phyloP scores from a whole-genome alignment of 257 asterid genomes.

The Anisodus tanguticus region DNA sequence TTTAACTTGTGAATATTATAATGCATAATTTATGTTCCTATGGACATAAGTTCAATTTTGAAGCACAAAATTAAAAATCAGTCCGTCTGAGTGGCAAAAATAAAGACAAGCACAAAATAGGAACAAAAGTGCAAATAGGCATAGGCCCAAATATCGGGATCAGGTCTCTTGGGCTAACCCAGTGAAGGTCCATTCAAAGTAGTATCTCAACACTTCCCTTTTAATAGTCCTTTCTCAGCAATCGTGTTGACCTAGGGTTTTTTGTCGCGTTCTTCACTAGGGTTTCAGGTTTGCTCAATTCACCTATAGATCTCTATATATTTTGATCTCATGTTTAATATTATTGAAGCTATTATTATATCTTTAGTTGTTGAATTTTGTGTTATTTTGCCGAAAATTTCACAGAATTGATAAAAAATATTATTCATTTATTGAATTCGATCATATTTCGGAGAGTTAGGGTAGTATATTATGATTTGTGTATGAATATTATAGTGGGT shows the following conservation, averaged over 20 bases:
- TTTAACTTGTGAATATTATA: too few species aligned
- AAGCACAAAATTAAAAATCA: too few species aligned
- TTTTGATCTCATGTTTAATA: neutral
- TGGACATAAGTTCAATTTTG: too few species aligned
- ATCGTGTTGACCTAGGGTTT: slow-evolving; percentile 14
- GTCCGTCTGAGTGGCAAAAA: too few species aligned
- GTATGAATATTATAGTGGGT: neutral
- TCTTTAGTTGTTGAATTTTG: neutral
- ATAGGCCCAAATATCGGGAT: neutral
- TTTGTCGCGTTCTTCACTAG: neutral
- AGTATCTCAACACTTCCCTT: neutral
- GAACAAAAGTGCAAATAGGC: too few species aligned
- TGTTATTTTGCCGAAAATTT: neutral
- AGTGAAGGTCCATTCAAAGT: neutral
- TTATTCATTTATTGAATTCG: neutral
- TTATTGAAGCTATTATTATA: neutral
- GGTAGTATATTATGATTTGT: neutral
- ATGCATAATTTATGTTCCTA: too few species aligned
- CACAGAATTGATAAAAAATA: neutral
- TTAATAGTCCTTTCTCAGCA: neutral
- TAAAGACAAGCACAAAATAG: too few species aligned
- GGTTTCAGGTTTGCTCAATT: neutral
- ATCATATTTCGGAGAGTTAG: neutral
- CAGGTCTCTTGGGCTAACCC: neutral
- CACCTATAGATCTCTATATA: neutral